Base-by-base conservation (phyloP, 331 rosid genomes). In the Pyracantha coccinea region DNA sequence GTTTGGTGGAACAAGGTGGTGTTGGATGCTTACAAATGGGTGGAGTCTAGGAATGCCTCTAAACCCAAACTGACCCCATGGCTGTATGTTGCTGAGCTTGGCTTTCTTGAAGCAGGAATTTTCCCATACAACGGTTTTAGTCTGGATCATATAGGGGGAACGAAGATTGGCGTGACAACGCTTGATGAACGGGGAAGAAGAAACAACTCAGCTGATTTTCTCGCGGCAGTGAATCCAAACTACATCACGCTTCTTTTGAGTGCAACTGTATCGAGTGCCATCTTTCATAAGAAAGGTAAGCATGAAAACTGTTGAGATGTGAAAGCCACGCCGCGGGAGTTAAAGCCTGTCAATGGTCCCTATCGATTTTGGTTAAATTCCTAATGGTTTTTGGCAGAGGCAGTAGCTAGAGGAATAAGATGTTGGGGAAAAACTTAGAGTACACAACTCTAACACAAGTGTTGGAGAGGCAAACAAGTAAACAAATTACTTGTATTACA, bases 91-190 rank as follows among this genome's bases (percentile, higher is more conserved):
- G 91, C 86, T 16, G 88, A 86, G 27, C 80, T 83, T 35, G 83
- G 96, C 83, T 82, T 89, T 68, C 93, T 89, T 45, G 97, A 88
- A 74, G 81, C 91, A 53, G 97, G 97, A 20, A 63, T 91, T 71
- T 75, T 82, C 6, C 97, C 97, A 7, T 91, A 84, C 19, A 91
- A 91, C 83, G 93, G 96, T 10, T 89, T 68, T 66, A 89, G 83
- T 60, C 77, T 89, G 79, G 91, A 92, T 33, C 97, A 87, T 76
- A 15, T 89, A 7, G 76, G 76, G 47, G 93, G 97, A 41, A 89
- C 97, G 32, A 92, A 89, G 80, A 50, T 88, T 64, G 89, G 91
- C 35, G 93, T 86, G 2, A 91, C 88, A 23, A 72, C 79, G 27
- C 88, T 79, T 73, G 93, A 91, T 85, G 83, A 20, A 17, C 54